phyloP scores from a whole-genome alignment of 2,329 filamentous ascomycete genomes.

The Sarocladiaceae sp. region DNA sequence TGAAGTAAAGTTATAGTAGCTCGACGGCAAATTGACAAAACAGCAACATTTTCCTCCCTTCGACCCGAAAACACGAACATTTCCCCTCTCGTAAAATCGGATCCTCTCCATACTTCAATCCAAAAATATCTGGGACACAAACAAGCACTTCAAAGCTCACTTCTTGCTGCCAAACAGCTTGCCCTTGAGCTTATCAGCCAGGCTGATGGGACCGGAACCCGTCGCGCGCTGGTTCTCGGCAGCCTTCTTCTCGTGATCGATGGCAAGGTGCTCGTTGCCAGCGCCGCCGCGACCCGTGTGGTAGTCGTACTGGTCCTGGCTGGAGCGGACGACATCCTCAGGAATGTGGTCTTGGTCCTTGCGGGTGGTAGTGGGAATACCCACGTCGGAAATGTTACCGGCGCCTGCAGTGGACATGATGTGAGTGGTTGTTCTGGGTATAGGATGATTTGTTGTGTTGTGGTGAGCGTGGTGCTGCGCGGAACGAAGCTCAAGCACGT shows the following conservation, averaged over 20 bases:
- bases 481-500: too few relatives aligned
- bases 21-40: not conserved
- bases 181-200: slow-evolving; percentile 55
- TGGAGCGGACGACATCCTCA: slow-evolving; percentile 45
- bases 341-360: slow-evolving; percentile 50
- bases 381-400: slow-evolving; percentile 53
- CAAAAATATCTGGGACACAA: too few relatives aligned
- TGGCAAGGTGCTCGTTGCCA: slow-evolving; percentile 46
- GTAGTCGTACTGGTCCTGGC: slow-evolving; percentile 43
- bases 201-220: slow-evolving; percentile 29
- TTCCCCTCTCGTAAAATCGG: not conserved
- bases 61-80: not conserved
- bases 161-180: slow-evolving; percentile 48
- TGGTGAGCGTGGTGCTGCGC: too few relatives aligned
- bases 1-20: not conserved
- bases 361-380: slow-evolving; percentile 33
- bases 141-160: too few relatives aligned
- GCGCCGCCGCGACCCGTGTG: slow-evolving; percentile 58
- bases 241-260: slow-evolving; percentile 24
- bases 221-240: slow-evolving; percentile 21
- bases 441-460: not conserved
- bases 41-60: not conserved
- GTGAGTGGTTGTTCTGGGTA: not conserved
- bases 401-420: slow-evolving; percentile 34
- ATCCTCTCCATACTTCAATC: not conserved